Percentiles rank a stretch among this genome's conserved stretches.
These are phyloP conservation scores for Leccinum incarnatum DNA, from an alignment of 768 basidiomycete species.

Conservation along the genomic window DNA sequence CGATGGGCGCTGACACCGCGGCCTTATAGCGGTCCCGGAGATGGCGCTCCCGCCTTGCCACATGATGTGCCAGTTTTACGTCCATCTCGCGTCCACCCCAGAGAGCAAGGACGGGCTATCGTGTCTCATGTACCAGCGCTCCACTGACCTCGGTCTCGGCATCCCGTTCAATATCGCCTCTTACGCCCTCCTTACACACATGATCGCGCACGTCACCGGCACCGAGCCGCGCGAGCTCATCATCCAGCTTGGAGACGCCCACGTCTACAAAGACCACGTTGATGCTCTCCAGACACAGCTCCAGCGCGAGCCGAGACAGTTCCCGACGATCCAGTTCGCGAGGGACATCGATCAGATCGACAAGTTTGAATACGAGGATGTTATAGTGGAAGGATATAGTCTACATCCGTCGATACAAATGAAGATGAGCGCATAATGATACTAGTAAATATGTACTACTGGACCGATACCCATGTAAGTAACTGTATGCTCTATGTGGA, in stretches of 20 bases:
- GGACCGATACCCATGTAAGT: conserved; percentile 2
- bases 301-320: conserved; percentile 69
- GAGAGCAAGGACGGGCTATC: conserved; percentile 69
- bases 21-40: conserved; percentile 69
- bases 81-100: conserved; percentile 68
- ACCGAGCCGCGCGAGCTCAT: conserved; percentile 87
- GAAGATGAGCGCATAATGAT: conserved; percentile 88
- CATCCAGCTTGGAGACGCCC: conserved; percentile 96
- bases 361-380: conserved; percentile 75
- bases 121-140: conserved; percentile 97
- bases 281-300: conserved; percentile 84
- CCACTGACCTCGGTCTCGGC: conserved; percentile 94
- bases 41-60: conserved; percentile 99
- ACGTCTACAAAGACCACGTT: conserved; percentile 92
- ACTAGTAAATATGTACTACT: neutral
- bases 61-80: conserved; percentile 99
- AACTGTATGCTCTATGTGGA: neutral
- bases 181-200: conserved; percentile 94
- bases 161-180: conserved; percentile 99
- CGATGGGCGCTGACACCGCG: neutral
- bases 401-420: conserved; percentile 82
- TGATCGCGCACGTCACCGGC: conserved; percentile 91
- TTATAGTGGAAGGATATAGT: conserved; percentile 84
- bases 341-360: conserved; percentile 72
- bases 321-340: conserved; percentile 78